phyloP scores from a whole-genome alignment of 169 alveolate species.

The Plasmodium cynomolgi region DNA sequence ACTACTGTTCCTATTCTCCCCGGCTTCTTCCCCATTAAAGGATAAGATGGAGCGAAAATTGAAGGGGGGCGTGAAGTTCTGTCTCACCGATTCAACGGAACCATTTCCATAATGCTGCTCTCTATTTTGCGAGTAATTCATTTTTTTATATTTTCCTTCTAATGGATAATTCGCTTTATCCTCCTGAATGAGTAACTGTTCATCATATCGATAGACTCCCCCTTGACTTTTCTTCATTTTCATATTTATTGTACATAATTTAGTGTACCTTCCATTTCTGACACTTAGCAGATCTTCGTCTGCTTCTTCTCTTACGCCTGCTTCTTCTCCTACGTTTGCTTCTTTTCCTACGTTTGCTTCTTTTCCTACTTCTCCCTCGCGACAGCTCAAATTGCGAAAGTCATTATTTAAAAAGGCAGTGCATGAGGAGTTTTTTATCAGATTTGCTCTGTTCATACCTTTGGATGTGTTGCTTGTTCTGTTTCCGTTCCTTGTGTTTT shows the following conservation, averaged over 20 bases:
- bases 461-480: not conserved
- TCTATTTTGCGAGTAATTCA: not conserved
- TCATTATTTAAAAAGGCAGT: not conserved
- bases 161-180: not conserved
- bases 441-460: conserved; percentile 19
- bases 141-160: not conserved
- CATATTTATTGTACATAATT: conserved; percentile 14
- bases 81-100: not conserved
- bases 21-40: not conserved
- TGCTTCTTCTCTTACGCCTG: no score
- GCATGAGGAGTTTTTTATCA: not conserved
- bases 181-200: not conserved
- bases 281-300: not conserved
- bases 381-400: not conserved
- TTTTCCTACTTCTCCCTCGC: conserved; percentile 25
- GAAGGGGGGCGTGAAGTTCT: not conserved
- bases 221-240: not conserved
- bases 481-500: not conserved
- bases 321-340: no score
- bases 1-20: not conserved
- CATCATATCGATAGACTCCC: not conserved
- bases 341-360: no score
- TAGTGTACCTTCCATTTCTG: conserved; percentile 7
- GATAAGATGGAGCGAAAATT: conserved; percentile 11
- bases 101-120: not conserved